Evolutionary conservation across 2,329 filamentous ascomycete genomes (phyloP).

Genomic region (Paraphoma chrysanthemicola): DNA sequence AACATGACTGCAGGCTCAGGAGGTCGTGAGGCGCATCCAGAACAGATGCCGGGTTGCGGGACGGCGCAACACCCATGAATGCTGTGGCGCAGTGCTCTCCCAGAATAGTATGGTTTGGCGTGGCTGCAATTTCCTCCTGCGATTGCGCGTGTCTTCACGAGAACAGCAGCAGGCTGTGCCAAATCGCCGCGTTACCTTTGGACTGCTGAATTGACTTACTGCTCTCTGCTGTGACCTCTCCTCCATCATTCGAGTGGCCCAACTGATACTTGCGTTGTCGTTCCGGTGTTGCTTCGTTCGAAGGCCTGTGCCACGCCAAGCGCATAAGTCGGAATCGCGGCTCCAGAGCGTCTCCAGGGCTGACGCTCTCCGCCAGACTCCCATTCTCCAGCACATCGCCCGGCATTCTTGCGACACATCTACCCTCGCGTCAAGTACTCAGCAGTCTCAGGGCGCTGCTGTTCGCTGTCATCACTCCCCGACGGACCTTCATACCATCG

Average conservation of each 20-base stretch:
- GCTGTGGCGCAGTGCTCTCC: conserved; percentile 16
- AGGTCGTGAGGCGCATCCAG: conserved; percentile 4
- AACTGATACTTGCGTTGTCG: neutral
- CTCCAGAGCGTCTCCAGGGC: neutral
- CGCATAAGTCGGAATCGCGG: conserved; percentile 4
- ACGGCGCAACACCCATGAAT: neutral
- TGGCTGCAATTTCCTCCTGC: conserved; percentile 17
- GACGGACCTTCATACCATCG: conserved; percentile 2
- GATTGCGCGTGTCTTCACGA: conserved; percentile 5
- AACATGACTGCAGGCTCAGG: conserved; percentile 1
- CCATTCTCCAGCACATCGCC: conserved; percentile 9
- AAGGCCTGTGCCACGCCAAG: conserved; percentile 1
- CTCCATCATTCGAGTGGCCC: neutral
- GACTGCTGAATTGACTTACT: neutral
- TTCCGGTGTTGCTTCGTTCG: neutral
- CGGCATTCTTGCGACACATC: conserved; percentile 23
- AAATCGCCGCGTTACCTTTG: neutral
- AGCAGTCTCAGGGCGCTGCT: conserved; percentile 4
- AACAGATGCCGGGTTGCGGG: conserved; percentile 2
- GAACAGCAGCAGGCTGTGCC: neutral
- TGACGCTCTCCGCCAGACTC: neutral
- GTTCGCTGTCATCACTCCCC: conserved; percentile 3
- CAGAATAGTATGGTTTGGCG: conserved; percentile 2
- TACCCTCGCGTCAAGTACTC: conserved; percentile 5
- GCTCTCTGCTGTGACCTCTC: neutral